Evolutionary conservation across 2,329 filamentous ascomycete genomes (phyloP).

Genomic region (Talaromyces islandicus): DNA sequence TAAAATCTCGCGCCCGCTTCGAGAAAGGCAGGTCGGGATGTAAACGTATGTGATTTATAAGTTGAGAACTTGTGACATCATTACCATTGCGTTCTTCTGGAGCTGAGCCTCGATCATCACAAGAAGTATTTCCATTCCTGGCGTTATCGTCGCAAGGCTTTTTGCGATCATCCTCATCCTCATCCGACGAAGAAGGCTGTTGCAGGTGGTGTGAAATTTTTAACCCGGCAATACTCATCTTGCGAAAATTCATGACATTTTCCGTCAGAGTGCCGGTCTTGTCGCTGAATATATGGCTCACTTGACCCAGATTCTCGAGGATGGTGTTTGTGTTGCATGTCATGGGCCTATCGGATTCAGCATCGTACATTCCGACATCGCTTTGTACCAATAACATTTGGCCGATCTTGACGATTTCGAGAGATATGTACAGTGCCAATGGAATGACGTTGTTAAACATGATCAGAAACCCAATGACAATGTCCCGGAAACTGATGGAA

Average conservation of each 20-base stretch:
- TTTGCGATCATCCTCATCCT: too few relatives aligned
- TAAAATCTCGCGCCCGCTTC: conserved; percentile 35
- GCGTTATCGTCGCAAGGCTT: too few relatives aligned
- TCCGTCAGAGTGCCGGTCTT: conserved; percentile 81
- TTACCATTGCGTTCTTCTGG: conserved; percentile 13
- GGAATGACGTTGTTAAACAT: conserved; percentile 89
- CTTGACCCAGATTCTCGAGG: conserved; percentile 73
- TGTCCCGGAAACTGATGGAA: conserved; percentile 58
- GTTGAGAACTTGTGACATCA: conserved; percentile 20
- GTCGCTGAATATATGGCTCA: conserved; percentile 71
- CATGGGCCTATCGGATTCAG: conserved; percentile 66
- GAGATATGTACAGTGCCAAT: conserved; percentile 74
- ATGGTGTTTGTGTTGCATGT: conserved; percentile 76
- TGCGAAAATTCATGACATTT: conserved; percentile 78
- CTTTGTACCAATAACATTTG: conserved; percentile 62
- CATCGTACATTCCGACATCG: conserved; percentile 80
- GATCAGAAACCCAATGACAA: conserved; percentile 75
- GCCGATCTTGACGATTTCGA: conserved; percentile 80
- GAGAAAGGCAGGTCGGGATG: conserved; percentile 63
- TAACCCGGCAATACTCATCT: conserved; percentile 69
- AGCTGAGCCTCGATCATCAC: neutral
- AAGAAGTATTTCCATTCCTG: conserved; percentile 5
- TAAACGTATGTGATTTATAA: conserved; percentile 16
- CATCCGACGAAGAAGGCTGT: conserved; percentile 45
- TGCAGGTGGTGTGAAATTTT: conserved; percentile 63